Evolutionary conservation across 345 rosid genomes (phyloP).

Genomic region (Lepidium africanum): DNA sequence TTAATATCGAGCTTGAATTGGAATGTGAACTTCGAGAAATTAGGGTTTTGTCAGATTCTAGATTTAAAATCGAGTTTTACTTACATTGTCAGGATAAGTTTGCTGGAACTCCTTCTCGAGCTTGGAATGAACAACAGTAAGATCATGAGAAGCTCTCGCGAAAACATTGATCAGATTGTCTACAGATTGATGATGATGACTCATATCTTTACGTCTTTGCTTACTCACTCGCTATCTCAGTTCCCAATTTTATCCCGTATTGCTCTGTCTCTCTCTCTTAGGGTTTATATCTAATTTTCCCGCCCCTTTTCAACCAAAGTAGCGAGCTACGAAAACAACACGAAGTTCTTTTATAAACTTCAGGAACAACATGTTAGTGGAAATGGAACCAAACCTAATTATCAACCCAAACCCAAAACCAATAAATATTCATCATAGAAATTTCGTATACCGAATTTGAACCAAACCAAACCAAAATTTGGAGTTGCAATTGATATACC

Average conservation of each 20-base stretch:
- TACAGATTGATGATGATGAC: conserved; percentile 35
- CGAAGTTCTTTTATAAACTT: background rate
- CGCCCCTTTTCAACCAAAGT: conserved; percentile 9
- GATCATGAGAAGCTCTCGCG: conserved; percentile 61
- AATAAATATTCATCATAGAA: too few relatives aligned
- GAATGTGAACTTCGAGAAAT: background rate
- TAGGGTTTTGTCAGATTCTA: background rate
- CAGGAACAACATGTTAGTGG: background rate
- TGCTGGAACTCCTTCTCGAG: conserved; percentile 79
- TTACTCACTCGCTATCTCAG: background rate
- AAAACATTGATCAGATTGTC: conserved; percentile 52
- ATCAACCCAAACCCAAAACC: background rate
- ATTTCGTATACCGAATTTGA: too few relatives aligned
- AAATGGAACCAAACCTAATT: background rate
- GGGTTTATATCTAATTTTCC: conserved; percentile 18
- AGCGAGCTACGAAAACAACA: background rate
- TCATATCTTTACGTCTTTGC: conserved; percentile 20
- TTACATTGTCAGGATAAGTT: conserved; percentile 68
- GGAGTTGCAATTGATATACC: too few relatives aligned
- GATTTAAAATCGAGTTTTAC: background rate
- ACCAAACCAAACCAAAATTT: background rate
- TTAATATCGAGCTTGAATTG: background rate
- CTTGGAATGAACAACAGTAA: conserved; percentile 51
- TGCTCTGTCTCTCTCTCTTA: background rate
- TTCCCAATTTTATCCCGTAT: background rate